These are phyloP conservation scores for Coccinonectria pachysandricola DNA, from an alignment of 2,329 filamentous ascomycete species.

Conservation along the genomic window DNA sequence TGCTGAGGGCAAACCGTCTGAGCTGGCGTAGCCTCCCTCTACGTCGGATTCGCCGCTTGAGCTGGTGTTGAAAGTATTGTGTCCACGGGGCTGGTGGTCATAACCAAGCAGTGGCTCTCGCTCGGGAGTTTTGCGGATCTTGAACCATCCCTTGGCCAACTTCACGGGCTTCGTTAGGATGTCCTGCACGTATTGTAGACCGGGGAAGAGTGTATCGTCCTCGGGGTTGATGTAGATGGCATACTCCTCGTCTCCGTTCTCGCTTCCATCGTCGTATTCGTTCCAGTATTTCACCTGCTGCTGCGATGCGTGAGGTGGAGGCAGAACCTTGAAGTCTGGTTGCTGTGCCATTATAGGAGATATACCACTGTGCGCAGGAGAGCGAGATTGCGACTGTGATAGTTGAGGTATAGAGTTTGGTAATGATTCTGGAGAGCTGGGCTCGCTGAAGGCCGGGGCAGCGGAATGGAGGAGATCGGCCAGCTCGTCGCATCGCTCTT, in stretches of 20 bases:
- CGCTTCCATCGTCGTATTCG: constrained; percentile 76
- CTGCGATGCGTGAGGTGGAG: constrained; percentile 18
- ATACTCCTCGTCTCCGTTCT: constrained; percentile 50
- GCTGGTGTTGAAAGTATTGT: constrained; percentile 20
- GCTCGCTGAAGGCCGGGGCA: constrained; percentile 29
- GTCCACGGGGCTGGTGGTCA: constrained; percentile 16
- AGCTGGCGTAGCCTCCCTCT: constrained; percentile 43
- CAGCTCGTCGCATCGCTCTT: constrained; percentile 40
- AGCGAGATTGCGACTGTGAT: constrained; percentile 5
- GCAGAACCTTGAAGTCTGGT: constrained; percentile 22
- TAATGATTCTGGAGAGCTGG: constrained; percentile 27
- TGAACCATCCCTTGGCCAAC: constrained; percentile 43
- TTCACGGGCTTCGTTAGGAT: constrained; percentile 39
- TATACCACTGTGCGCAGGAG: constrained; percentile 7
- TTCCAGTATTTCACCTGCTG: constrained; percentile 59
- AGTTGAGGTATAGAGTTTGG: constrained; percentile 7
- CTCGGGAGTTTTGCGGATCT: constrained; percentile 19
- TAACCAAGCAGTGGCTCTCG: constrained; percentile 21
- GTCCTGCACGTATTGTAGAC: constrained; percentile 48
- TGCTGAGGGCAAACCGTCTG: constrained; percentile 35
- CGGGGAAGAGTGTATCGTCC: constrained; percentile 48
- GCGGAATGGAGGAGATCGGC: constrained; percentile 36
- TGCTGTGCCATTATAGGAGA: constrained; percentile 20
- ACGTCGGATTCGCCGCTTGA: constrained; percentile 30
- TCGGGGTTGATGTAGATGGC: constrained; percentile 67